Percentiles rank a stretch among this genome's conserved stretches.
Conservation (phyloP, 2,329 filamentous ascomycete species). For the Chaetomium sp. region DNA sequence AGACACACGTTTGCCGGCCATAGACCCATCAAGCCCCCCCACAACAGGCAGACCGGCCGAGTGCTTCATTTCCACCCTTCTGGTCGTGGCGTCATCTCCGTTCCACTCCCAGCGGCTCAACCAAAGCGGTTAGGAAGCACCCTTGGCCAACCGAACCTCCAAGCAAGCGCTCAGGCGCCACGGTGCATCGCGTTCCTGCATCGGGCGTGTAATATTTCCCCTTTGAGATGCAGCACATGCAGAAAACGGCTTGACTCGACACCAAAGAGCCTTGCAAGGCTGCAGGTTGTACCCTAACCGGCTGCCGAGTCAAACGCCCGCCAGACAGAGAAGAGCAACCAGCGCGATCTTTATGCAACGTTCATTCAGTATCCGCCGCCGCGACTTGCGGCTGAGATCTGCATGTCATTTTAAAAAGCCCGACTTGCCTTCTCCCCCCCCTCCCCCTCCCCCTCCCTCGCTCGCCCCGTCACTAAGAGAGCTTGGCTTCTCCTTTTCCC, state of each 20-base stretch:
- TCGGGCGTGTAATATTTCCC: constrained; percentile 6
- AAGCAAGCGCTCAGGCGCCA: constrained; percentile 22
- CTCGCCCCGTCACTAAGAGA: constrained; percentile 4
- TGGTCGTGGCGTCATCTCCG: constrained; percentile 6
- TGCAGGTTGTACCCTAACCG: constrained; percentile 15
- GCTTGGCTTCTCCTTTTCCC: constrained; percentile 16
- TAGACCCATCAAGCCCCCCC: neutral
- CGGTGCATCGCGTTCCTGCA: constrained; percentile 21
- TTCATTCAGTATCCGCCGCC: neutral
- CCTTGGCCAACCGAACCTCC: neutral
- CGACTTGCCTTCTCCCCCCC: constrained; percentile 25
- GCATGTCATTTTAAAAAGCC: constrained; percentile 31
- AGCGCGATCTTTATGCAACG: constrained; percentile 13
- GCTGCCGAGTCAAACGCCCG: constrained; percentile 1
- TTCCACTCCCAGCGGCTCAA: constrained; percentile 14
- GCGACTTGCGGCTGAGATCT: constrained; percentile 27
- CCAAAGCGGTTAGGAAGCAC: constrained; percentile 20
- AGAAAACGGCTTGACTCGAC: constrained; percentile 14
- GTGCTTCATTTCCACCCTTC: constrained; percentile 18
- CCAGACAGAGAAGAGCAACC: constrained; percentile 15
- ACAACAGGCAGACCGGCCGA: neutral
- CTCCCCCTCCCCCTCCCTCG: too few species aligned
- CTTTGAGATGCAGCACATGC: constrained; percentile 8
- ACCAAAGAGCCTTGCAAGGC: neutral
- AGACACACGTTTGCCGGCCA: constrained; percentile 7